phyloP scores from a whole-genome alignment of 2,329 filamentous ascomycete genomes.

The Gnomoniopsis smithogilvyi region DNA sequence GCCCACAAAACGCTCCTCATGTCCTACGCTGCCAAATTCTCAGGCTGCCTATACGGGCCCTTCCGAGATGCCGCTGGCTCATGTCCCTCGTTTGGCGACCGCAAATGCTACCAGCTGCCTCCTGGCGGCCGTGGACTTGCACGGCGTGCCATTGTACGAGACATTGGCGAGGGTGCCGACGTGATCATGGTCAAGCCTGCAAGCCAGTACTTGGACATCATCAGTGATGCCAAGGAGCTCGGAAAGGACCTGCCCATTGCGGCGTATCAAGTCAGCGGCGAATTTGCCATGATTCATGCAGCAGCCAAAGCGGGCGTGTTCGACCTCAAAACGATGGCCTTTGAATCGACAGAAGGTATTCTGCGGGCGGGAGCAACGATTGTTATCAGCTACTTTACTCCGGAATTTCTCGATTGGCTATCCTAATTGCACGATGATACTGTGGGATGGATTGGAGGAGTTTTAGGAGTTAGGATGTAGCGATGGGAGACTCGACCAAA shows the following conservation, averaged over 20 bases:
- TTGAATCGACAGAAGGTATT: constrained; percentile 92
- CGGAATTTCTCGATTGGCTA: constrained; percentile 70
- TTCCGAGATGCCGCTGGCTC: constrained; percentile 97
- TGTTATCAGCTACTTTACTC: constrained; percentile 90
- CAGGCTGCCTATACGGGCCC: constrained; percentile 91
- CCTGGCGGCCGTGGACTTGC: constrained; percentile 89
- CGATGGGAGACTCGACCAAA: not conserved
- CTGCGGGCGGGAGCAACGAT: constrained; percentile 90
- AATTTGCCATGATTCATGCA: constrained; percentile 97
- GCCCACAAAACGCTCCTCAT: constrained; percentile 89
- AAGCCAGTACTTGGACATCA: constrained; percentile 93
- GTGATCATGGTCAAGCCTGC: constrained; percentile 99
- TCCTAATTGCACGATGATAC: constrained; percentile 35
- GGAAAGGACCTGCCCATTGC: constrained; percentile 89
- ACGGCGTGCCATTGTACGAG: constrained; percentile 81
- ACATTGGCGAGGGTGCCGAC: constrained; percentile 91
- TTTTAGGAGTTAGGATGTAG: constrained; percentile 9
- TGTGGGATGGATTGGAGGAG: not conserved
- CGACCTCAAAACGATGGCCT: constrained; percentile 89
- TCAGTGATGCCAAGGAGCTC: constrained; percentile 93
- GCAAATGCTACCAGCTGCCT: constrained; percentile 94
- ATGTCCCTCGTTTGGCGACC: constrained; percentile 85
- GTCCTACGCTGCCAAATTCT: constrained; percentile 98
- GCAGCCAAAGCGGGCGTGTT: constrained; percentile 95
- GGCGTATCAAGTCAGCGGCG: constrained; percentile 94